phyloP scores from a whole-genome alignment of 1,284 basidiomycete species.

The Puccinia novopanici region DNA sequence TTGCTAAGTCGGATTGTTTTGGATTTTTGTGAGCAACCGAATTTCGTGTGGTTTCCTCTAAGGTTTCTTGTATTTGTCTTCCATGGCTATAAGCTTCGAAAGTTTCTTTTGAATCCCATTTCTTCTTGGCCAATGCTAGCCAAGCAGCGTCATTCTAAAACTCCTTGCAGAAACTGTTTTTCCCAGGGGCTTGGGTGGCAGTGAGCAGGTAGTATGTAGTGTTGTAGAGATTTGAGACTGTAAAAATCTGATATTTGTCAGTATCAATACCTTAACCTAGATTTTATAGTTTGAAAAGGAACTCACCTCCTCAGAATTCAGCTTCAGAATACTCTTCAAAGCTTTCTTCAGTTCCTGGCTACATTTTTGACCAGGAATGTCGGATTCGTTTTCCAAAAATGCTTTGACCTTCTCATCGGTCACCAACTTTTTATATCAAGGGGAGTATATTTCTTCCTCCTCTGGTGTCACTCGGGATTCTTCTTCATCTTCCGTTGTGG shows the following conservation, averaged over 20 bases:
- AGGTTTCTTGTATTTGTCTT: neutral
- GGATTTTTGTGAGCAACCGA: neutral
- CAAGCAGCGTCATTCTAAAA: neutral
- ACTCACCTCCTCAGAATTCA: neutral
- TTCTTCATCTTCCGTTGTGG: too few relatives aligned
- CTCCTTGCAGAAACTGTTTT: neutral
- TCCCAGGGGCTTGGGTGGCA: neutral
- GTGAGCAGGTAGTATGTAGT: neutral
- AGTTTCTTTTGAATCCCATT: neutral
- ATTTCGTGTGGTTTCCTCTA: neutral
- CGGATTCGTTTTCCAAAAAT: neutral
- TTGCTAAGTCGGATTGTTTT: neutral
- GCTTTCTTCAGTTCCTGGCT: neutral
- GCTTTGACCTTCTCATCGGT: neutral
- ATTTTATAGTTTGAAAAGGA: neutral
- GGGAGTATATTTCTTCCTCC: neutral
- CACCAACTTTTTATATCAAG: neutral
- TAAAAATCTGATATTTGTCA: neutral
- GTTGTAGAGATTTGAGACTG: neutral
- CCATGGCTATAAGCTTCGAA: constrained; percentile 8
- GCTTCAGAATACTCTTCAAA: neutral
- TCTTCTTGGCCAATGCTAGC: neutral
- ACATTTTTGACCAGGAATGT: neutral
- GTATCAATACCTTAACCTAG: neutral
- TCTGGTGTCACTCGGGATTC: neutral